A percentile compares a stretch with the other conserved stretches of the same genome.
These are phyloP conservation scores for Pisolithus sp. DNA, from an alignment of 768 basidiomycete genomes.

Conservation along the genomic window DNA sequence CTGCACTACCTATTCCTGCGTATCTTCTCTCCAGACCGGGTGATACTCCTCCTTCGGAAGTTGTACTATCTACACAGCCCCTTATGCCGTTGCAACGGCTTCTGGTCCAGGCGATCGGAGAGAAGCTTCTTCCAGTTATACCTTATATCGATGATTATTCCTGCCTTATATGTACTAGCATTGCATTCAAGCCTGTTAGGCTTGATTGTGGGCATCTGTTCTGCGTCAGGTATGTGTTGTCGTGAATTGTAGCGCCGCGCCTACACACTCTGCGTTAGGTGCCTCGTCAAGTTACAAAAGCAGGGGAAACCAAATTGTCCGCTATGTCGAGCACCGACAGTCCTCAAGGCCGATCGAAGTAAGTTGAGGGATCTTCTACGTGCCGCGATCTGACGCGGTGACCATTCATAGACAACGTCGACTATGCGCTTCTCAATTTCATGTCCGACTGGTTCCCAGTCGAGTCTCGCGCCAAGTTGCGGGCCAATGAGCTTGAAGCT, in stretches of 20 bases:
- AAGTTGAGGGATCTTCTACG: conserved; percentile 25
- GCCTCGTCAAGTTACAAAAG: conserved; percentile 90
- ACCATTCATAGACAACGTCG: conserved; percentile 55
- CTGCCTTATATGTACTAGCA: conserved; percentile 81
- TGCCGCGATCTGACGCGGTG: not conserved
- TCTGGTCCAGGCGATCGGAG: conserved; percentile 77
- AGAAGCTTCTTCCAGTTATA: conserved; percentile 73
- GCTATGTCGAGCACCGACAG: conserved; percentile 74
- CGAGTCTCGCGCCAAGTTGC: conserved; percentile 70
- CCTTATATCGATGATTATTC: conserved; percentile 79
- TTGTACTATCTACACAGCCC: conserved; percentile 19
- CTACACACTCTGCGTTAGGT: conserved; percentile 31
- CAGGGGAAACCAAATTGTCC: conserved; percentile 72
- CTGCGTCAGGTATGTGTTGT: conserved; percentile 47
- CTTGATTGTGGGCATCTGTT: conserved; percentile 76
- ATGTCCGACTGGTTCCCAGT: conserved; percentile 91
- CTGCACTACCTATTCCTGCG: conserved; percentile 62
- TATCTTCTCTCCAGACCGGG: conserved; percentile 10
- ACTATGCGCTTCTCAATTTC: conserved; percentile 74
- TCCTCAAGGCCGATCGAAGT: conserved; percentile 74
- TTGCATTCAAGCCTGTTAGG: conserved; percentile 91
- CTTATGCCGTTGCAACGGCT: conserved; percentile 48
- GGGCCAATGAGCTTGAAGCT: conserved; percentile 70
- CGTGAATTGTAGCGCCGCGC: not conserved
- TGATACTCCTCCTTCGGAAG: conserved; percentile 18